A percentile compares a stretch with the other conserved stretches of the same genome.
These are phyloP conservation scores for Trichoderma virens DNA, from an alignment of 495 filamentous ascomycete genomes.

Conservation along the genomic window DNA sequence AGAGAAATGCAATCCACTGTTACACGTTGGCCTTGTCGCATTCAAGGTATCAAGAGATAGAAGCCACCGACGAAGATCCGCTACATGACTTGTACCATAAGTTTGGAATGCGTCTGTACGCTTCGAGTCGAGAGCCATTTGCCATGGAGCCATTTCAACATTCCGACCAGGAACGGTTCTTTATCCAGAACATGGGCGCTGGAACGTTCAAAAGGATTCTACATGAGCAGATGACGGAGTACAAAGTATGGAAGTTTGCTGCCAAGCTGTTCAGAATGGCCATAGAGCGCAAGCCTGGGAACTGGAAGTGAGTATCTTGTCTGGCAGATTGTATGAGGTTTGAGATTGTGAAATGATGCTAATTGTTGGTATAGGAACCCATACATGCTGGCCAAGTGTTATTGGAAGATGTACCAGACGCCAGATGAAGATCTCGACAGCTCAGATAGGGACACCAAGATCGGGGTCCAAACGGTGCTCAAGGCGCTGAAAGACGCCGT, in stretches of 20 bases:
- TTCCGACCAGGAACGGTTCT: slow-evolving; percentile 66
- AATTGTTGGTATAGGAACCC: slow-evolving; percentile 46
- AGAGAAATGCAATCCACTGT: slow-evolving; percentile 83
- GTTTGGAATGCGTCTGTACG: slow-evolving; percentile 84
- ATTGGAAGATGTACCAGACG: slow-evolving; percentile 85
- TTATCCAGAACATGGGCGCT: slow-evolving; percentile 55
- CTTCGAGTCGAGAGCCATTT: slow-evolving; percentile 84
- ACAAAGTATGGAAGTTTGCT: slow-evolving; percentile 82
- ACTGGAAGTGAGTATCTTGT: slow-evolving; percentile 75
- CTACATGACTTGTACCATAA: slow-evolving; percentile 80
- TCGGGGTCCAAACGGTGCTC: slow-evolving; percentile 53
- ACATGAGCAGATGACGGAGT: slow-evolving; percentile 64
- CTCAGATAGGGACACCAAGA: slow-evolving; percentile 31
- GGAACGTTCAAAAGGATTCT: slow-evolving; percentile 69
- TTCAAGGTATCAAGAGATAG: slow-evolving; percentile 45
- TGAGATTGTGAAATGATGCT: neutral
- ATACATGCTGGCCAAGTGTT: slow-evolving; percentile 88
- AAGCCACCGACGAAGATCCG: slow-evolving; percentile 54
- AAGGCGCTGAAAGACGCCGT: slow-evolving; percentile 24
- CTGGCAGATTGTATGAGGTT: neutral
- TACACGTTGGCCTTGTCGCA: slow-evolving; percentile 82
- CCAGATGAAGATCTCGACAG: slow-evolving; percentile 44
- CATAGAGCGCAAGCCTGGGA: slow-evolving; percentile 62
- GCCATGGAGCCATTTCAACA: slow-evolving; percentile 78
- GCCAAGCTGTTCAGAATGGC: slow-evolving; percentile 71